Percentiles rank a stretch among this genome's conserved stretches.
phyloP scores from a whole-genome alignment of 805 yeast species.

The Yarrowia osloensis region DNA sequence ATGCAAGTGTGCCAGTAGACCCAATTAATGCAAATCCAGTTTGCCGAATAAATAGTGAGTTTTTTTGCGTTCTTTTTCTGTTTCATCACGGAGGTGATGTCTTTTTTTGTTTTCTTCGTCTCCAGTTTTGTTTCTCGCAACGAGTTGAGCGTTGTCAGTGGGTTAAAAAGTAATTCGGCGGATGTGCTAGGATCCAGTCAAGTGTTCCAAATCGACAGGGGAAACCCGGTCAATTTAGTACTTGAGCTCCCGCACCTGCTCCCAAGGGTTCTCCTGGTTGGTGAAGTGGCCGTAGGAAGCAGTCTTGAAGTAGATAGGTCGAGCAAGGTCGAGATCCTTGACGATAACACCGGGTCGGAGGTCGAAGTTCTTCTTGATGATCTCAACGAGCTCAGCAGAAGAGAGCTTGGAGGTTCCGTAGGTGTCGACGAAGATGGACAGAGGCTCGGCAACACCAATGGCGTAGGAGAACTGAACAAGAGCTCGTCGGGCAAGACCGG shows the following conservation, averaged over 20 bases:
- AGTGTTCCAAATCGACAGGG: conserved; percentile 28
- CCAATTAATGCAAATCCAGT: conserved; percentile 31
- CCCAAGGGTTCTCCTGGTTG: conserved; percentile 98
- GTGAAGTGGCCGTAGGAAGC: conserved; percentile 99
- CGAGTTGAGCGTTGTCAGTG: conserved; percentile 33
- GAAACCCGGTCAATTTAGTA: conserved; percentile 38
- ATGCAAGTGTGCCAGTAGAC: conserved; percentile 30
- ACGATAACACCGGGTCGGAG: conserved; percentile 99
- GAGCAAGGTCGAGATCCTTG: conserved; percentile 92
- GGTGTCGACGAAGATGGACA: conserved; percentile 94
- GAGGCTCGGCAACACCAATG: conserved; percentile 99
- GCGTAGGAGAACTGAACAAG: conserved; percentile 99
- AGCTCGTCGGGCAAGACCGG: conserved; percentile 95
- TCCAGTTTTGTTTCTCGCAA: conserved; percentile 29
- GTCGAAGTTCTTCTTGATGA: conserved; percentile 93
- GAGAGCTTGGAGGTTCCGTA: conserved; percentile 95
- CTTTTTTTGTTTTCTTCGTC: conserved; percentile 2
- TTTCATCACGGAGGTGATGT: neutral
- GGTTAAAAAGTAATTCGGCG: conserved; percentile 31
- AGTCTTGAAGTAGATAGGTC: conserved; percentile 98
- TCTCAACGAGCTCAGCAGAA: conserved; percentile 85
- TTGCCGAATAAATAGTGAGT: conserved; percentile 31
- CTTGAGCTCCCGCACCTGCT: conserved; percentile 70
- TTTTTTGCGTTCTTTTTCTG: neutral
- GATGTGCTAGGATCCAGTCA: conserved; percentile 30